Base-by-base conservation (phyloP, 805 yeast genomes). In the Candida germanica region DNA sequence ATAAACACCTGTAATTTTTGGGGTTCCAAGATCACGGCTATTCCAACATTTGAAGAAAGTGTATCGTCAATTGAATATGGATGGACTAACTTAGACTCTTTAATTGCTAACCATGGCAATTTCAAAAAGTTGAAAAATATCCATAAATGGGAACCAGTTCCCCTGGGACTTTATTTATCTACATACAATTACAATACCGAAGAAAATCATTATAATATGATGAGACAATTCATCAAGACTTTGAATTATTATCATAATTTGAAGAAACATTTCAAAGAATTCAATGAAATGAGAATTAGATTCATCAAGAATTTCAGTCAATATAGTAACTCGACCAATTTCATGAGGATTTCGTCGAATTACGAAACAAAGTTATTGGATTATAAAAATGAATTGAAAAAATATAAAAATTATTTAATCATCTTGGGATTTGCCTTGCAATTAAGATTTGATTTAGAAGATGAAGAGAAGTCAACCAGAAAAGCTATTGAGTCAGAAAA, bases 1-100 rank as follows among this genome's bases (percentile, higher is more conserved):
- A 77, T 84, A 12, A 75, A 81, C 47, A 78, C 91, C 4, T 80
- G 93, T 59, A 88, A 87, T 57, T 88, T 85, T 55, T 88, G 96
- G 96, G 86, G 94, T 2, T 85, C 91, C 2, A 74, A 93, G 46
- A 73, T 84, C 24, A 82, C 95, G 5, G 82, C 88, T 11, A 80
- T 86, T 14, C 95, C 95, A 3, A 70, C 79, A 0, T 53, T 58
- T 40, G 84, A 80, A 49, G 82, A 79, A 37, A 79, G 83, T 43
- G 69, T 85, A 21, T 79, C 87, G 2, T 80, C 91, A 36, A 74
- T 80, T 40, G 94, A 88, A 54, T 87, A 78, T 53, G 96, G 96
- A 2, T 87, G 95, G 95, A 68, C 70, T 18, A 53, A 67, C 44
- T 45, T 67, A 40, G 65, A 61, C 28, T 48, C 48, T 1, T 50